Percentiles rank a stretch among this genome's conserved stretches.
These are phyloP conservation scores for Penicillium psychrosexuale DNA, from an alignment of 2,329 filamentous ascomycete genomes.

Conservation along the genomic window DNA sequence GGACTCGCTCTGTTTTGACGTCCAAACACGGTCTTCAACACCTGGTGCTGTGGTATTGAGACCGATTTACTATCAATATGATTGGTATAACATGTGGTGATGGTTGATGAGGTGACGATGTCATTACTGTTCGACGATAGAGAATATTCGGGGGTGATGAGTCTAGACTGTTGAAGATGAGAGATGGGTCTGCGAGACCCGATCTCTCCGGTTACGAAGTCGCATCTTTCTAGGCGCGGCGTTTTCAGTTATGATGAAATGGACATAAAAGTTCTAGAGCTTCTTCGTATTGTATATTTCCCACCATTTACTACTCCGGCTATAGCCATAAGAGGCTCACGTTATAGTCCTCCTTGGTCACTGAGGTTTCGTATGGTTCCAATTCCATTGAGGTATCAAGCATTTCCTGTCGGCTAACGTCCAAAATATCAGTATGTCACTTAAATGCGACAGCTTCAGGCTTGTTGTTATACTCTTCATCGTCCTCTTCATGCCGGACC, in stretches of 20 bases:
- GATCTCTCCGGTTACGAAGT: constrained; percentile 25
- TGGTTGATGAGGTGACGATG: not conserved
- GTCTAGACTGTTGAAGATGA: constrained; percentile 12
- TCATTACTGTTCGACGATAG: not conserved
- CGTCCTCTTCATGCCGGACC: not conserved
- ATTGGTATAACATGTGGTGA: constrained; percentile 2
- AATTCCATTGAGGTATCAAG: too few relatives aligned
- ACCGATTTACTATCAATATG: not conserved
- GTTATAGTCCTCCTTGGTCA: too few relatives aligned
- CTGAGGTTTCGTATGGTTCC: too few relatives aligned
- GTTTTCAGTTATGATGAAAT: constrained; percentile 35
- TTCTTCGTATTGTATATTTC: constrained; percentile 7
- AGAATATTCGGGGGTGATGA: constrained; percentile 5
- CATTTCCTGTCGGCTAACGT: too few relatives aligned
- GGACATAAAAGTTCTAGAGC: constrained; percentile 31
- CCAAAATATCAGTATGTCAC: too few relatives aligned
- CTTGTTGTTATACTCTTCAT: too few relatives aligned
- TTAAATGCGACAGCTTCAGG: too few relatives aligned
- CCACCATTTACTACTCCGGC: not conserved
- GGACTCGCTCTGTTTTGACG: not conserved
- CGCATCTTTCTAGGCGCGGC: constrained; percentile 27
- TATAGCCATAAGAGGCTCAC: not conserved
- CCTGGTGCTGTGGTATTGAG: not conserved
- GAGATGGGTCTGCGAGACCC: constrained; percentile 5
- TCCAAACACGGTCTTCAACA: not conserved